Base-by-base conservation (phyloP, 1,284 basidiomycete species). In the Cryptococcus amylolentus region DNA sequence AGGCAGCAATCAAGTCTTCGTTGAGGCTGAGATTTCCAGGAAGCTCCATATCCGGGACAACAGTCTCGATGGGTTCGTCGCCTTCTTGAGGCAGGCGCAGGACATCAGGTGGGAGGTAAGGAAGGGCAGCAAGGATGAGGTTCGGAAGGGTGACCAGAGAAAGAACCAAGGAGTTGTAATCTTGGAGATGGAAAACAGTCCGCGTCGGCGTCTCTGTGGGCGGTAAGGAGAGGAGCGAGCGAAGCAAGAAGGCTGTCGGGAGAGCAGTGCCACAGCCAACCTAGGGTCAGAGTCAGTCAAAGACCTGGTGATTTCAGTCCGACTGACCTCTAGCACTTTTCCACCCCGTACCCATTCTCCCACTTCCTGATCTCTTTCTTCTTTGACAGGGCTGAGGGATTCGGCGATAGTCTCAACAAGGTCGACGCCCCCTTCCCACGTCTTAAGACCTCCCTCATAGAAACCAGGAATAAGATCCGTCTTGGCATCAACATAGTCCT, bases 381-480 rank as follows among this genome's bases (percentile, higher is more conserved):
- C 47, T 31, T 52, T 61, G 31, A 35, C 31, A 8, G 6, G 31
- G 31, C 31, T 35, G 7, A 35, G 31, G 5, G 31, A 35, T 35
- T 35, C 31, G 31, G 31, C 31, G 38, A 76, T 48, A 23, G 78
- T 72, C 42, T 78, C 81, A 0, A 88, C 89, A 0, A 98, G 81
- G 75, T 98, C 95, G 14, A 94, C 76, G 39, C 90, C 89, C 61
- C 92, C 96, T 75, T 98, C 95, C 95, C 95, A 98, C 3, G 93
- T 97, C 77, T 98, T 98, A 54, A 98, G 75, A 0, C 95, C 95
- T 14, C 95, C 95, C 77, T 98, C 95, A 69, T 98, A 98, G 0
- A 93, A 82, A 0, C 92, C 88, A 1, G 93, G 90, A 10, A 98
- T 84, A 12, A 98, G 83, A 76, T 98, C 95, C 0, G 91, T 92